Percentiles rank a stretch among this genome's conserved stretches.
phyloP scores from a whole-genome alignment of 2,329 filamentous ascomycete species.

The Aspergillus sp. region DNA sequence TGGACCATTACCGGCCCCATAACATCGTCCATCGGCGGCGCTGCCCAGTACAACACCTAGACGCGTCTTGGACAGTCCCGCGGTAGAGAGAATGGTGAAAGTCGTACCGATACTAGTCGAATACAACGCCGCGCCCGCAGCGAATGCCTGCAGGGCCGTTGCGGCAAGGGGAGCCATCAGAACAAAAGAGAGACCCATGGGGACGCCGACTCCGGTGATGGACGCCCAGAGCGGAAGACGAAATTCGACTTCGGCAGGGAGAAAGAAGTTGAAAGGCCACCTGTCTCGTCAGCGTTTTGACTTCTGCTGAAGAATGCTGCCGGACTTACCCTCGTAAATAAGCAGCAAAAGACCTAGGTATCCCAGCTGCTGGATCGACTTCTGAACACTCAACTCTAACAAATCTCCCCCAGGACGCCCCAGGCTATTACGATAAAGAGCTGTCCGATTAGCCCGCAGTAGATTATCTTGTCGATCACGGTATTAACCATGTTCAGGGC shows the following conservation, averaged over 20 bases:
- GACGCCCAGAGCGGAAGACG: conserved; percentile 54
- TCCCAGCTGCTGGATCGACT: conserved; percentile 57
- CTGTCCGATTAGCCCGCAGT: conserved; percentile 67
- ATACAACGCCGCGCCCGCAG: conserved; percentile 63
- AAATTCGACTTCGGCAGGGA: conserved; percentile 37
- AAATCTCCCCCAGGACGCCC: conserved; percentile 58
- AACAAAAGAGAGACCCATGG: conserved; percentile 58
- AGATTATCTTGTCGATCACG: conserved; percentile 53
- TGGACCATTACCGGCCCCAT: conserved; percentile 70
- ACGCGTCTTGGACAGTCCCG: conserved; percentile 45
- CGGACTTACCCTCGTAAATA: conserved; percentile 57
- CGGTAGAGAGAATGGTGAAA: conserved; percentile 55
- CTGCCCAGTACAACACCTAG: conserved; percentile 59
- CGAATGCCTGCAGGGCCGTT: conserved; percentile 55
- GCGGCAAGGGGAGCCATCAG: conserved; percentile 44
- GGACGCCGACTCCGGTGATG: conserved; percentile 54
- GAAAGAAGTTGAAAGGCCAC: neutral
- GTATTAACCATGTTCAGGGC: conserved; percentile 54
- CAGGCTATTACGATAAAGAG: conserved; percentile 64
- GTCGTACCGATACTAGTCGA: conserved; percentile 66
- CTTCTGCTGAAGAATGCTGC: neutral
- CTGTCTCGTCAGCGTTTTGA: neutral
- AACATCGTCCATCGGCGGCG: conserved; percentile 62
- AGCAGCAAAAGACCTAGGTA: conserved; percentile 67
- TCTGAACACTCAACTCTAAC: conserved; percentile 49